These are phyloP conservation scores for Isatis lusitanica DNA, from an alignment of 441 rosid species.

Conservation along the genomic window DNA sequence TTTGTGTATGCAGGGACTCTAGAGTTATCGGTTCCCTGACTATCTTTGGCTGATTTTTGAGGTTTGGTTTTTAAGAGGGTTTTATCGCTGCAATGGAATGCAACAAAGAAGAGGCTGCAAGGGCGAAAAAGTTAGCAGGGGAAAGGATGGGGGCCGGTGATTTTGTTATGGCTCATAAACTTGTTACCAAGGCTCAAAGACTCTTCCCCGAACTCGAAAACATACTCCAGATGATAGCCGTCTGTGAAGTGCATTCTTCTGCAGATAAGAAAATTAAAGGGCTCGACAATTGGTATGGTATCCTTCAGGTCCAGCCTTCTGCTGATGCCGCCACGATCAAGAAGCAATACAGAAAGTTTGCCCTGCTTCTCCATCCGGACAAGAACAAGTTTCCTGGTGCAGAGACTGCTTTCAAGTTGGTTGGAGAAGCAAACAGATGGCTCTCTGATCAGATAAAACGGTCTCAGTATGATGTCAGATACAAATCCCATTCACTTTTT, in stretches of 20 bases:
- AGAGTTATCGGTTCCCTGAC: background rate
- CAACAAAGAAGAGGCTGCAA: conserved; percentile 67
- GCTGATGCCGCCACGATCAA: conserved; percentile 53
- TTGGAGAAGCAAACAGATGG: conserved; percentile 60
- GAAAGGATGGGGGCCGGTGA: conserved; percentile 47
- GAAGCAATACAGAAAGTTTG: conserved; percentile 73
- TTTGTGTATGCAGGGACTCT: conserved; percentile 28
- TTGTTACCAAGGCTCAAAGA: conserved; percentile 48
- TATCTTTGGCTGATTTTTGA: conserved; percentile 1
- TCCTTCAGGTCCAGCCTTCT: conserved; percentile 56
- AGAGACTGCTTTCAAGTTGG: conserved; percentile 70
- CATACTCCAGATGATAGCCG: conserved; percentile 43
- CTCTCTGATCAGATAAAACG: conserved; percentile 50
- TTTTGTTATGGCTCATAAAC: conserved; percentile 47
- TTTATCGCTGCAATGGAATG: conserved; percentile 51
- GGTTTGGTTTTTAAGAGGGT: conserved; percentile 5
- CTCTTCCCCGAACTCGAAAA: conserved; percentile 59
- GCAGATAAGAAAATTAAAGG: conserved; percentile 45
- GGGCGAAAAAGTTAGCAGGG: conserved; percentile 54
- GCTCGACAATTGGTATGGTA: conserved; percentile 59
- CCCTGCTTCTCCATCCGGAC: conserved; percentile 66
- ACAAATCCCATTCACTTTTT: conserved; percentile 26
- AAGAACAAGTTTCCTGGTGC: conserved; percentile 65
- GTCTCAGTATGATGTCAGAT: conserved; percentile 49
- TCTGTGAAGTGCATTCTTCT: conserved; percentile 65